phyloP scores from a whole-genome alignment of 1,284 basidiomycete species.

The Peniophora sp. region DNA sequence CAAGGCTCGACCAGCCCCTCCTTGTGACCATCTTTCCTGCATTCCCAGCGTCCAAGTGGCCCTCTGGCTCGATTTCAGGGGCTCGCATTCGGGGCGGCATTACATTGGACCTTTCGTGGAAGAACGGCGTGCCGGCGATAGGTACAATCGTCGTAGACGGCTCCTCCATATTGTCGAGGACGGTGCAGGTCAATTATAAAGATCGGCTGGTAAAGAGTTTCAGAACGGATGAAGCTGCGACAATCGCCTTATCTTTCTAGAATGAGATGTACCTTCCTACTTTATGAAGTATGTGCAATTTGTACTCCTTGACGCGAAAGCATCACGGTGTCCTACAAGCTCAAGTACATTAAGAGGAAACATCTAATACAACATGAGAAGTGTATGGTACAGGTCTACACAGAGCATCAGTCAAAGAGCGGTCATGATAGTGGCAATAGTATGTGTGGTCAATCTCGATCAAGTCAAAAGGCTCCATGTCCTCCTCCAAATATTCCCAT shows the following conservation, averaged over 20 bases:
- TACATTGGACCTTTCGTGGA: conserved; percentile 48
- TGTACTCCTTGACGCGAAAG: too few species aligned
- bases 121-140: conserved; percentile 30
- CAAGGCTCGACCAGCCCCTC: conserved; percentile 38
- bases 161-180: conserved; percentile 18
- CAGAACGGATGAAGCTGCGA: background rate
- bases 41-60: conserved; percentile 51
- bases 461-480: too few species aligned
- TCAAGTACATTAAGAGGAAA: too few species aligned
- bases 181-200: conserved; percentile 37
- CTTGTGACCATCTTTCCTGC: conserved; percentile 56
- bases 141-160: conserved; percentile 29
- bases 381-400: too few species aligned
- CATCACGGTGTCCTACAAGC: too few species aligned
- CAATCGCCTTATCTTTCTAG: background rate
- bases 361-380: too few species aligned
- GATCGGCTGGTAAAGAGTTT: conserved; percentile 35
- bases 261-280: background rate
- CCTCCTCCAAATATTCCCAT: too few species aligned
- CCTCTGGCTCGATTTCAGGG: conserved; percentile 46
- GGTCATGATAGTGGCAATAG: too few species aligned
- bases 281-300: too few species aligned
- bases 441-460: too few species aligned
- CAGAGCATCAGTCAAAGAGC: too few species aligned
- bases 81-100: conserved; percentile 61